Base-by-base conservation (phyloP, 257 asterid genomes). In the Craterostigma plantagineum region DNA sequence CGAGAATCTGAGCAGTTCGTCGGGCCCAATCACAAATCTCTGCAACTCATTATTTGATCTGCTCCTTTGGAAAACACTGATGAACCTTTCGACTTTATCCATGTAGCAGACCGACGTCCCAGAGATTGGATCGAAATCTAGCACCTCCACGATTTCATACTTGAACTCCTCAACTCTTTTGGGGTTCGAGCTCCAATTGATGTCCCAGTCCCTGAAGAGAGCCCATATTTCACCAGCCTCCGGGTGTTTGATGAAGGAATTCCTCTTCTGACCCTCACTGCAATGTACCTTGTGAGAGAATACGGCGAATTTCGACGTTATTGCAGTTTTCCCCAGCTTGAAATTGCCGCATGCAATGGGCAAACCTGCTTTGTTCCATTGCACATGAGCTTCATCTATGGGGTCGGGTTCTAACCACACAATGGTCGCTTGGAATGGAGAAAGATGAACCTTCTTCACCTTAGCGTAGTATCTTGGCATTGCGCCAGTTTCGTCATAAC, bases 141-240 rank as follows among this genome's bases (percentile, higher is more conserved):
- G 53, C 54, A 86, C 71, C 69, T 76, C 85, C 54, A 76, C 97
- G 38, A 79, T 37, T 63, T 76, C 83, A 38, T 69, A 86, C 43
- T 71, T 71, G 56, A 18, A 65, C 42, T 55, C 48, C 52, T 51
- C 33, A 27, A 52, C 64, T 14, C 57, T 55, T 33, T 61, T 63
- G 10, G 76, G 62, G 34, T 66, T 48, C 9, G 46, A 40, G 47
- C 58, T 66, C 93, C 96, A 84, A 52, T 51, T 51, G 15, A 60
- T 50, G 61, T 80, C 68, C 87, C 87, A 76, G 54, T 59, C 75
- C 64, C 58, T 75, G 60, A 64, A 73, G 51, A 87, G 68, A 33
- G 92, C 93, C 95, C 97, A 87, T 13, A 50, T 68, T 63, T 87
- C 91, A 30, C 92, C 93, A 41, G 48, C 33, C 45, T 64, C 55